Percentiles rank a stretch among this genome's conserved stretches.
These are phyloP conservation scores for Aspergillus awamori DNA, from an alignment of 2,329 filamentous ascomycete species.

Conservation along the genomic window DNA sequence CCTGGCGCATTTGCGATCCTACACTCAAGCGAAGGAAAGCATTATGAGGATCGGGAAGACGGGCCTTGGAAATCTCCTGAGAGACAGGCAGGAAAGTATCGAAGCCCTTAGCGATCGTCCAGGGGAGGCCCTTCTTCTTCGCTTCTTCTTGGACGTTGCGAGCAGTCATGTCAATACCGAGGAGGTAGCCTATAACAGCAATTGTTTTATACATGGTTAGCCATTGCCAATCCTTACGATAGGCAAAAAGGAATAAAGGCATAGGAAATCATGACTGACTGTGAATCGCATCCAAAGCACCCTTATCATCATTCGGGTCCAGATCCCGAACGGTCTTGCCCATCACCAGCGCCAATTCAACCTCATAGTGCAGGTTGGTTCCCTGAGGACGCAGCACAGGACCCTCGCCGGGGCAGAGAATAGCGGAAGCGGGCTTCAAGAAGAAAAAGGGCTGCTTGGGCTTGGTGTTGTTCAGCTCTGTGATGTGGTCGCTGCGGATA, in stretches of 20 bases:
- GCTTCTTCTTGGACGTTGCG: constrained; percentile 95
- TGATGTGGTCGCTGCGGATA: constrained; percentile 76
- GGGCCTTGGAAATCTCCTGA: constrained; percentile 74
- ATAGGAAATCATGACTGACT: constrained; percentile 51
- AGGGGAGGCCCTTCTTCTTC: constrained; percentile 94
- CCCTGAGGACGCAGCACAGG: constrained; percentile 81
- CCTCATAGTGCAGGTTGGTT: constrained; percentile 88
- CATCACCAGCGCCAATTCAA: constrained; percentile 89
- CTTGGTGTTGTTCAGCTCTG: constrained; percentile 81
- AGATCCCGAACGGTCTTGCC: constrained; percentile 79
- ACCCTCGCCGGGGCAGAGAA: constrained; percentile 76
- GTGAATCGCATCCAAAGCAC: constrained; percentile 79
- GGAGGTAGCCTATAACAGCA: constrained; percentile 68
- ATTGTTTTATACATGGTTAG: background rate
- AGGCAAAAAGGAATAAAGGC: too few relatives aligned
- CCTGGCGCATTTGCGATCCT: constrained; percentile 76
- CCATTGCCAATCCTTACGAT: background rate
- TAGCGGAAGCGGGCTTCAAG: constrained; percentile 87
- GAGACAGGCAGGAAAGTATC: constrained; percentile 94
- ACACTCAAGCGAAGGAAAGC: constrained; percentile 84
- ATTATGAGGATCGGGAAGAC: constrained; percentile 84
- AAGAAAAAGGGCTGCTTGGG: constrained; percentile 99
- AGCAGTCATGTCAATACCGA: constrained; percentile 96
- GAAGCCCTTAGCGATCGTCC: constrained; percentile 96
- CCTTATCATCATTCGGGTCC: constrained; percentile 70